Base-by-base conservation (phyloP, 192 early-diverging fungal species). In the Podila epicladia region DNA sequence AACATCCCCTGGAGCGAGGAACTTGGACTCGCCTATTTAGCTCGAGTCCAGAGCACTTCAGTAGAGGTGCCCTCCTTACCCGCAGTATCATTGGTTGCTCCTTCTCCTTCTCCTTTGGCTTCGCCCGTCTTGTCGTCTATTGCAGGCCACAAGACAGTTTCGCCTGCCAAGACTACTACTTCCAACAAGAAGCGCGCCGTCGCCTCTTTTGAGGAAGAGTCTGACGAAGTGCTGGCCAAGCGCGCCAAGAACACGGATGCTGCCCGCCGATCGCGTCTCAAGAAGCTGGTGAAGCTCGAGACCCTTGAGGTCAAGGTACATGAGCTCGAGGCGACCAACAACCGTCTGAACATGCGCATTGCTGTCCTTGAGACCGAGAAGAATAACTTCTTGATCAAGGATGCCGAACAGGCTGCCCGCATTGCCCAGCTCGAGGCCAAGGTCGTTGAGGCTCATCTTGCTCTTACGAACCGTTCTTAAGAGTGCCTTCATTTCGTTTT, bases 171-270 rank as follows among this genome's bases (percentile, higher is more conserved):
- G 8, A 19, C 41, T 9, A 41, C 17, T 8, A 29, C 64, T 19
- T 9, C 41, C 48, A 76, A 70, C 67, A 67, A 63, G 19, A 19
- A 67, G n/a, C 63, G 35, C 35, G 13, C 58, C 37, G 26, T 38
- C 24, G 26, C 51, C 24, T 68, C 49, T 9, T 59, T 51, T 51
- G 59, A 61, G 20, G 69, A 71, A 17, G 64, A 71, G 33, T 58
- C 75, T 1, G 75, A 78, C 5, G 75, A 78, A 31, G 29, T 72
- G 6, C 45, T 76, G 9, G 69, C 69, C 45, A 84, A 76, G 59
- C 68, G 83, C 45, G 73, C 66, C 63, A 84, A 86, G 82, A 86
- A 92, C 73, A 92, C 91, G 9, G 91, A 92, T 74, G 88, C 91
- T 4, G 91, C 91, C 4, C 87, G 91, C 24, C 87, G 91, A 5